Conservation (phyloP, 306 rosid genomes). For the Crotalaria pallida region DNA sequence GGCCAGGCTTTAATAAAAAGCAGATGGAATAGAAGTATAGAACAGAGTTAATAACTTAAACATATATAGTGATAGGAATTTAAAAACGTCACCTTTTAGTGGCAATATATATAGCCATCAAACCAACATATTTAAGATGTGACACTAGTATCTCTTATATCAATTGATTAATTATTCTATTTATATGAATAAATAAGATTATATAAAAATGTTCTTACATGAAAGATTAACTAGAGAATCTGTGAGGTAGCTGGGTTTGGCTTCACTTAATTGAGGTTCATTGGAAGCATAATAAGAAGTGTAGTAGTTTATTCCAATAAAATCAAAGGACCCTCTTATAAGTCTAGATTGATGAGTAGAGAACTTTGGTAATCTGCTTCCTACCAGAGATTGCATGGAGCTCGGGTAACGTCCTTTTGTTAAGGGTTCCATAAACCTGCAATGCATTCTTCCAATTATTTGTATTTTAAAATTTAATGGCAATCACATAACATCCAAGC, state of each 20-base stretch:
- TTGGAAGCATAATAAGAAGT: slow-evolving; percentile 14
- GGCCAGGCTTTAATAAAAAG: background rate
- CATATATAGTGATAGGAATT: no score
- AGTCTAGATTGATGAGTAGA: background rate
- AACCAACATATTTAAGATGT: no score
- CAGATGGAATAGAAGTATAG: background rate
- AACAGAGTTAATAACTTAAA: no score
- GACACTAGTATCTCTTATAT: no score
- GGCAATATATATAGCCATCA: no score
- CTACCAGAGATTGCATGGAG: slow-evolving; percentile 12
- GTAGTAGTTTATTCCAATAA: slow-evolving; percentile 29
- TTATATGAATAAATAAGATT: background rate
- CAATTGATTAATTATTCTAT: no score
- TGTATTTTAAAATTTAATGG: background rate
- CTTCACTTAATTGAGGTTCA: slow-evolving; percentile 4
- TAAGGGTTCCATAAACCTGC: slow-evolving; percentile 26
- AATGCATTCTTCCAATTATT: background rate
- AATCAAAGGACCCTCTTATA: slow-evolving; percentile 21
- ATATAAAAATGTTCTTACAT: background rate
- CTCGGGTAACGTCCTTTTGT: slow-evolving; percentile 13
- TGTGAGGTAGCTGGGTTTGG: background rate
- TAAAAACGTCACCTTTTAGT: no score
- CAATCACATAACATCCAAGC: background rate
- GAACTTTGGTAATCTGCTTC: slow-evolving; percentile 21
- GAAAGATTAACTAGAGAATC: slow-evolving; percentile 6